Percentiles rank a stretch among this genome's conserved stretches.
phyloP scores from a whole-genome alignment of 106 monocot species.

The Phalaenopsis equestris region DNA sequence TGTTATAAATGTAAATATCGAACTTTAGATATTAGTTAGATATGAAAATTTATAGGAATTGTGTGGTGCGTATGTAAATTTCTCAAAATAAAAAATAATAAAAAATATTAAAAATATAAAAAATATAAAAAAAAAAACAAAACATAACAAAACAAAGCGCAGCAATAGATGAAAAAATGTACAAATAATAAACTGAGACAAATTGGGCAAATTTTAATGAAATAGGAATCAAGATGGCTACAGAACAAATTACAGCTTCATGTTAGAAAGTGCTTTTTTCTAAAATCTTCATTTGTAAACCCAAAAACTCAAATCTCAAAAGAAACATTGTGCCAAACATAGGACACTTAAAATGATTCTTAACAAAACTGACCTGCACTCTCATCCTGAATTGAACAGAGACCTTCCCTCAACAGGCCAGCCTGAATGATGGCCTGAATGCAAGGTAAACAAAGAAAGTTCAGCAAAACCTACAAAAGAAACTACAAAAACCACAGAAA shows the following conservation, averaged over 20 bases:
- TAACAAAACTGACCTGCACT: slow-evolving; percentile 56
- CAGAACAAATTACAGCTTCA: neutral
- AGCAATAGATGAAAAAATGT: neutral
- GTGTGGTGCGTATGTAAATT: too few relatives aligned
- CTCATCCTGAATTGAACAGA: slow-evolving; percentile 96
- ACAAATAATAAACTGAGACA: neutral
- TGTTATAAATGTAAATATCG: too few relatives aligned
- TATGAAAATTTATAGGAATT: too few relatives aligned
- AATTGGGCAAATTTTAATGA: neutral
- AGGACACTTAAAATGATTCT: neutral
- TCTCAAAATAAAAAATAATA: too few relatives aligned
- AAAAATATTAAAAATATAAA: neutral
- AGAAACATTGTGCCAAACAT: neutral
- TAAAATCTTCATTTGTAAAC: neutral
- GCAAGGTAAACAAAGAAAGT: slow-evolving; percentile 10
- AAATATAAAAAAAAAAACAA: too few relatives aligned
- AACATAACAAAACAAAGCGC: neutral
- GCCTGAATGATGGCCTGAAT: slow-evolving; percentile 72
- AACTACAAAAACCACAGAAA: neutral
- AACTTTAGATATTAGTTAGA: too few relatives aligned
- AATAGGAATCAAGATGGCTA: neutral
- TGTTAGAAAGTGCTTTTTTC: neutral
- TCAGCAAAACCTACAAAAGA: neutral
- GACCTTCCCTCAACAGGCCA: slow-evolving; percentile 75
- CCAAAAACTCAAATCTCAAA: neutral